Evolutionary conservation across 106 monocot species (phyloP).

Genomic region (Apostasia ramifera): DNA sequence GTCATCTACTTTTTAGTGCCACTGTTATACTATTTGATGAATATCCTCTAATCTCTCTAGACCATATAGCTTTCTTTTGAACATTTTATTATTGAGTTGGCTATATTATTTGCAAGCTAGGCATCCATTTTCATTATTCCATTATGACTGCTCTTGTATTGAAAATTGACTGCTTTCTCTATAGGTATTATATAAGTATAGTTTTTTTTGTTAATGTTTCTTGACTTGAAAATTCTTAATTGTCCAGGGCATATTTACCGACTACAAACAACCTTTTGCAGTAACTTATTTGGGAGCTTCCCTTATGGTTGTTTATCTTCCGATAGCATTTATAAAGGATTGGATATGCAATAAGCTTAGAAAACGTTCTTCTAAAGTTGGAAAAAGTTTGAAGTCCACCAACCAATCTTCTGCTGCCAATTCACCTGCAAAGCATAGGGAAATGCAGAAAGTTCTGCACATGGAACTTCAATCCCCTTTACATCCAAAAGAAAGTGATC

Average conservation of each 20-base stretch:
- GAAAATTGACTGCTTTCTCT: not conserved
- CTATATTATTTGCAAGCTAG: not conserved
- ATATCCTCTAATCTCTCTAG: too few relatives aligned
- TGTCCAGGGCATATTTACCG: constrained; percentile 88
- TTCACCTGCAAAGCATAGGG: constrained; percentile 37
- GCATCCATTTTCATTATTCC: not conserved
- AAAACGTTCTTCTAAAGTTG: constrained; percentile 22
- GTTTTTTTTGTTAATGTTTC: not conserved
- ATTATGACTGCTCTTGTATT: not conserved
- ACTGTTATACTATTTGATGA: too few relatives aligned
- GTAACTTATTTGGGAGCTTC: constrained; percentile 97
- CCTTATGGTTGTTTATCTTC: constrained; percentile 93
- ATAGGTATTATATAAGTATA: not conserved
- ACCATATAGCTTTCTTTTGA: too few relatives aligned
- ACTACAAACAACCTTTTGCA: constrained; percentile 95
- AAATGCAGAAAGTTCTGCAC: constrained; percentile 58
- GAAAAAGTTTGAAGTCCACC: constrained; percentile 19
- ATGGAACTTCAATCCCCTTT: constrained; percentile 45
- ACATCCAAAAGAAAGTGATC: constrained; percentile 53
- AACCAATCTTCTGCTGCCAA: constrained; percentile 34
- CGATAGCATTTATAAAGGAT: constrained; percentile 82
- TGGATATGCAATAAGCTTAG: constrained; percentile 54
- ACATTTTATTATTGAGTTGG: not conserved
- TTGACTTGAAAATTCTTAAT: constrained; percentile 3
- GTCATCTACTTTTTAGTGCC: too few relatives aligned